Conservation (phyloP, 768 basidiomycete genomes). For the Lactifluus hygrophoroides region DNA sequence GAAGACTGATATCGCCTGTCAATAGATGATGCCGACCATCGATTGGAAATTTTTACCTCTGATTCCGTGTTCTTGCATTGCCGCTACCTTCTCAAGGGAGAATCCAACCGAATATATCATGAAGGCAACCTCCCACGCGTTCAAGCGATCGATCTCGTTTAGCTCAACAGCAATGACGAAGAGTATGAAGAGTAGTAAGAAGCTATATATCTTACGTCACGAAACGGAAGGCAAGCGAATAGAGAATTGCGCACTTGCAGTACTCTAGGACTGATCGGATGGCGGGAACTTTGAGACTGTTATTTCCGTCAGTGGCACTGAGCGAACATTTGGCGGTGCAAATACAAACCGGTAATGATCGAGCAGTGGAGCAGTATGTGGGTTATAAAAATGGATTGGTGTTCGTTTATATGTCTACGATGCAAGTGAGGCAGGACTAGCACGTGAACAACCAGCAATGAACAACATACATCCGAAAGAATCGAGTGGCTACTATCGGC, state of each 20-base stretch:
- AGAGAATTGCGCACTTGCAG: slow-evolving; percentile 46
- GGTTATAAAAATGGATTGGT: slow-evolving; percentile 91
- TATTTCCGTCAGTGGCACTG: slow-evolving; percentile 5
- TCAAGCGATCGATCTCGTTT: slow-evolving; percentile 52
- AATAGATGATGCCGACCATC: background rate
- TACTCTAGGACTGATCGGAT: slow-evolving; percentile 89
- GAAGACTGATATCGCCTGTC: slow-evolving; percentile 43
- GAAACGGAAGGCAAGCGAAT: background rate
- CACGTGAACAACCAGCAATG: background rate
- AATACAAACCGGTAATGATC: slow-evolving; percentile 78
- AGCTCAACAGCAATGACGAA: slow-evolving; percentile 77
- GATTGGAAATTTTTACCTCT: slow-evolving; percentile 43
- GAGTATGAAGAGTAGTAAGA: slow-evolving; percentile 69
- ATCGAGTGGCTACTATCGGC: slow-evolving; percentile 82
- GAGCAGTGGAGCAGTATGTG: slow-evolving; percentile 85
- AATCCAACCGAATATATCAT: slow-evolving; percentile 79
- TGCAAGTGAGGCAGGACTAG: background rate
- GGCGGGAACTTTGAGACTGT: slow-evolving; percentile 84
- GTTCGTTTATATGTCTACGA: slow-evolving; percentile 86
- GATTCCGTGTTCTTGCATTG: slow-evolving; percentile 93
- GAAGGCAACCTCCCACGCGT: slow-evolving; percentile 60
- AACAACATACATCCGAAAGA: slow-evolving; percentile 66
- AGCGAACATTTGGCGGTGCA: background rate
- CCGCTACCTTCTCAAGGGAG: slow-evolving; percentile 84
- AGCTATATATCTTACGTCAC: slow-evolving; percentile 37